Base-by-base conservation (phyloP, 768 basidiomycete species). In the Suillus occidentalis region DNA sequence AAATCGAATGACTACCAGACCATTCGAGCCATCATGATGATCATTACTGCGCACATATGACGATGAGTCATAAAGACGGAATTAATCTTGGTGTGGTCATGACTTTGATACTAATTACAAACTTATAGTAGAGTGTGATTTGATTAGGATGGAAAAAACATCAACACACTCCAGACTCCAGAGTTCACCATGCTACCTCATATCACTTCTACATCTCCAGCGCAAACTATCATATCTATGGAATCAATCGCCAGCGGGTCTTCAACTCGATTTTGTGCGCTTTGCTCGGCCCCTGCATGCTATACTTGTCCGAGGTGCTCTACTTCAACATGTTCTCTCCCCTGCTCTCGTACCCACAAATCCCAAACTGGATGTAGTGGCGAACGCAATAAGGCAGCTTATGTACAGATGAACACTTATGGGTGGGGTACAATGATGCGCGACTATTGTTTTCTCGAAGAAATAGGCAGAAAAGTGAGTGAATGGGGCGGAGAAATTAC, bases 361-460 rank as follows among this genome's bases (percentile, higher is more conserved):
- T 68, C 79, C 13, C 66, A 74, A 18, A 82, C 80, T 18, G 82
- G 82, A 16, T 95, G 93, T 72, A 83, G 85, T 0, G 94, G 93
- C 13, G 79, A 86, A 65, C 88, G 93, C 62, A 83, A 95, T 78
- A 89, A 88, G 71, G 86, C 81, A 0, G 83, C 83, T 3, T 93
- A 88, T 72, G 86, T 95, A 18, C 85, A 90, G 14, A 89, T 95
- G 87, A 94, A 92, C 69, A 73, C 87, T 69, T 97, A 94, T 71
- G 85, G 86, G 6, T 94, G 91, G 86, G 92, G 93, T 10, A 83
- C 85, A 34, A 89, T 97, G 88, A 91, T 94, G 88, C 85, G 89
- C 69, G 95, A 97, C 77, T 97, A 95, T 74, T 81, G 82, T 49
- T 95, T 88, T 73, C 80, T 97, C 68, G 95, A 97, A 77, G 91